These are phyloP conservation scores for Rhazya stricta DNA, from an alignment of 257 asterid genomes.

Conservation along the genomic window DNA sequence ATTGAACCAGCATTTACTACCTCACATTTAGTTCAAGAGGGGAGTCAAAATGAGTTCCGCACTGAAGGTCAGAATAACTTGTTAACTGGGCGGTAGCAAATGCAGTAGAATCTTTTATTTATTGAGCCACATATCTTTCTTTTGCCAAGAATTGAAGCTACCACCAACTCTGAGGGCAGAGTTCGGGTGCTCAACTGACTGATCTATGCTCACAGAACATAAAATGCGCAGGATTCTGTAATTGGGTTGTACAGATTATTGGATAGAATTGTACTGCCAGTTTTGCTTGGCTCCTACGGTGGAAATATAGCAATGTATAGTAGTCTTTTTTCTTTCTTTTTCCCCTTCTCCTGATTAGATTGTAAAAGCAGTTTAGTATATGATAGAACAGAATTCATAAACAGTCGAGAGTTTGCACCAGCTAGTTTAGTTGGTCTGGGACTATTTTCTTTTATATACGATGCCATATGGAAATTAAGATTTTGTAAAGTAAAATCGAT, in stretches of 20 bases:
- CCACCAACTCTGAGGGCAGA: background rate
- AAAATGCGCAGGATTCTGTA: slow-evolving; percentile 24
- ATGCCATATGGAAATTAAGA: background rate
- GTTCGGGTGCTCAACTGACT: background rate
- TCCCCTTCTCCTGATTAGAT: background rate
- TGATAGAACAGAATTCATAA: background rate
- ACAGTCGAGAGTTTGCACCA: background rate
- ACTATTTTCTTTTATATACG: background rate
- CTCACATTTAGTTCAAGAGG: slow-evolving; percentile 34
- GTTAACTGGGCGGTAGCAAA: slow-evolving; percentile 7
- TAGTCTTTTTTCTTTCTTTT: slow-evolving; percentile 12
- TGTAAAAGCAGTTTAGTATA: background rate
- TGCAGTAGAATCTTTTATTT: background rate
- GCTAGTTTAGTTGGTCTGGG: background rate
- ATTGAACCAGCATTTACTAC: slow-evolving; percentile 87
- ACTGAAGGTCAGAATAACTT: background rate
- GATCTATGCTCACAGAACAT: background rate
- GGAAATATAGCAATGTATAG: slow-evolving; percentile 37
- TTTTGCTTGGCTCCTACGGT: slow-evolving; percentile 6
- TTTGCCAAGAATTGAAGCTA: background rate
- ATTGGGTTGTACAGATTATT: slow-evolving; percentile 39
- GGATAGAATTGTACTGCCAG: slow-evolving; percentile 24
- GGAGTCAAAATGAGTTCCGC: slow-evolving; percentile 17
- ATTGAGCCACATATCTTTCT: background rate
- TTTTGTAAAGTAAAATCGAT: background rate